Evolutionary conservation across 2,329 filamentous ascomycete species (phyloP), one percentile per base, ranked within the genome.

Genomic region (Aspergillus phoenicis): DNA sequence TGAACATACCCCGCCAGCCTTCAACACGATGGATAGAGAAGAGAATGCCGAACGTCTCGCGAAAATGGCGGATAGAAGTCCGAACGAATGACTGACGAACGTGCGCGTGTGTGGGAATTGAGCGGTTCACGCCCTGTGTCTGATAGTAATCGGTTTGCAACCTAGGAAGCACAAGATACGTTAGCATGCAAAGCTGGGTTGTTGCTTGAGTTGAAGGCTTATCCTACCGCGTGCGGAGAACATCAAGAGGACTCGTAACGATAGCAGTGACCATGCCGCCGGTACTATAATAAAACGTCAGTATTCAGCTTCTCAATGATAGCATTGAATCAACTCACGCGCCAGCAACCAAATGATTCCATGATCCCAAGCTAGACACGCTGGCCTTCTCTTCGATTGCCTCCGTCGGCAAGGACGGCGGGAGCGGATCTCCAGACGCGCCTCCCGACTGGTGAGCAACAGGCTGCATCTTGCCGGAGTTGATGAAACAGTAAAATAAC

Each of bases 131-230:
- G 56, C 95, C 83, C 75, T 96, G 57, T 8, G 88, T 84, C 77
- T 96, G 92, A 82, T 97, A 97, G 75, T 95, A 96, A 73, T 96
- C 93, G 11, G 92, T 93, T 77, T 98, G 94, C 59, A 98, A 81
- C 20, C 53, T 56, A n/a, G 4, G 8, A n/a, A 11, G 1, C 4
- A 15, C 3, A 30, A 10, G 1, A 5, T n/a, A 4, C 10, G 15
- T 56, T 36, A 56, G 53, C 0, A 33, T 38, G 41, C 41, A 28
- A 17, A 20, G 17, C 41, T 55, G 1, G 3, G 47, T 47, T 48
- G 7, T 26, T 38, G 30, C 7, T 8, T 7, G 8, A 5, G 22
- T 20, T 22, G 17, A 45, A 45, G 41, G 41, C 17, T 22, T 20
- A 30, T 49, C 47, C 30, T 54, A 62, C 77, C 96, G 96, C 45